Base-by-base conservation (phyloP, 805 yeast genomes). In the Wickerhamomyces subpelliculosus region DNA sequence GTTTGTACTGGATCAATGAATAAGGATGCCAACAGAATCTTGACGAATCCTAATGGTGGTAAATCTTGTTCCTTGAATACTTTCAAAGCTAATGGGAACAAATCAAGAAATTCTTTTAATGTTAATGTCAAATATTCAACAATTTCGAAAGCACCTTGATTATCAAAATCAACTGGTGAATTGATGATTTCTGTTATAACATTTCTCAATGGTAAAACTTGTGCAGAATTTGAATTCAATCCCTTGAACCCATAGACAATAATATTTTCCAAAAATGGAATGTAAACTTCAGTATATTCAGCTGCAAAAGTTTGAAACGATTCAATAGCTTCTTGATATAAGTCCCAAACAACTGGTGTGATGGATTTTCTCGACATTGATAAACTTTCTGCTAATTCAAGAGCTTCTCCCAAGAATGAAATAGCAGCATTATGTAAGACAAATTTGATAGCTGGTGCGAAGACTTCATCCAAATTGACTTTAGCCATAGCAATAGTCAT, bases 401-500 rank as follows among this genome's bases (percentile, higher is more conserved):
- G 73, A 11, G 70, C 62, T 54, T 80, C 88, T 8, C 78, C 70
- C 21, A 82, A 54, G 41, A 80, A 77, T 27, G 75, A 73, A 35
- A 78, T 72, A 48, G 81, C 65, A 6, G 78, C 76, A 54, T 80
- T 73, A 17, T 63, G 61, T 19, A 84, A 61, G 4, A 81, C 78
- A 57, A 72, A 76, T 44, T 71, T 69, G 17, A 81, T 71, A 23
- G 75, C 74, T 1, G 86, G 84, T 12, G 67, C 54, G 43, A 82
- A 70, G 6, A 72, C 71, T 26, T 68, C 69, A 41, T 78, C 73
- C 37, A 83, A 60, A 38, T 68, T 67, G 8, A 67, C 77, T 27
- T 66, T 65, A 4, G 78, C 75, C 77, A 82, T 81, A 1, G 86
- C 74, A 46, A 79, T 64, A 8, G 80, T 67, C 66, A 84, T 82